A percentile compares a stretch with the other conserved stretches of the same genome.
phyloP scores from a whole-genome alignment of 2,329 filamentous ascomycete genomes.

The Alternaria arborescens region DNA sequence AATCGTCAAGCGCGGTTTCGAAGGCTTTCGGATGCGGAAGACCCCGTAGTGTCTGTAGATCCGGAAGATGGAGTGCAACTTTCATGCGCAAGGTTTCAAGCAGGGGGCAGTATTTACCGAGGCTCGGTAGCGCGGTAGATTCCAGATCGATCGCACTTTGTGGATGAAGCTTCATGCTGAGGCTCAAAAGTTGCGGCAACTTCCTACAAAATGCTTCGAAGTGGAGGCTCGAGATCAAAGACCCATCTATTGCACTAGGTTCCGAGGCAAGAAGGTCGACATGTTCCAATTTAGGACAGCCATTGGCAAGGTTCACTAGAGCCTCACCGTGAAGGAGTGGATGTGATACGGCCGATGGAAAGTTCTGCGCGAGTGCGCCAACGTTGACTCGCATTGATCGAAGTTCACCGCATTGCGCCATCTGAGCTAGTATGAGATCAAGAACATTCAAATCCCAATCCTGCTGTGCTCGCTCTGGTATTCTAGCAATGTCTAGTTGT shows the following conservation, averaged over 20 bases:
- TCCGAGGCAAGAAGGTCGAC: slow-evolving; percentile 38
- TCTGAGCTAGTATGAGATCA: slow-evolving; percentile 29
- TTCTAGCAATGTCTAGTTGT: slow-evolving; percentile 41
- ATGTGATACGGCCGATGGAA: slow-evolving; percentile 34
- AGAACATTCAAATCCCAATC: slow-evolving; percentile 31
- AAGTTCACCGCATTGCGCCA: slow-evolving; percentile 31
- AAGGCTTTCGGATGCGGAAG: not conserved
- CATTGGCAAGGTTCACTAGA: slow-evolving; percentile 30
- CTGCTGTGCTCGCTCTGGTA: slow-evolving; percentile 25
- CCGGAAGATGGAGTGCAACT: slow-evolving; percentile 35
- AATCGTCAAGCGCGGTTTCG: not conserved
- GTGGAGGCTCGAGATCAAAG: slow-evolving; percentile 32
- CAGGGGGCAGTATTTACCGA: slow-evolving; percentile 35
- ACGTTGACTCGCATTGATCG: slow-evolving; percentile 37
- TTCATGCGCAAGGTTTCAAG: slow-evolving; percentile 42
- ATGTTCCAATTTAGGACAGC: slow-evolving; percentile 35
- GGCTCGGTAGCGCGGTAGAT: slow-evolving; percentile 36
- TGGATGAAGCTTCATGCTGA: slow-evolving; percentile 42
- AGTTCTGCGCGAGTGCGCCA: slow-evolving; percentile 32
- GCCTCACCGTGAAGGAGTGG: slow-evolving; percentile 32
- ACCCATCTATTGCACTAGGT: slow-evolving; percentile 42
- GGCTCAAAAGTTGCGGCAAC: slow-evolving; percentile 30
- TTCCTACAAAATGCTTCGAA: slow-evolving; percentile 41
- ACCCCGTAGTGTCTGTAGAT: not conserved
- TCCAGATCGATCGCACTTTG: slow-evolving; percentile 34